A percentile compares a stretch with the other conserved stretches of the same genome.
Conservation (phyloP, 2,329 filamentous ascomycete species). For the Neophaeococcomyces aloes region DNA sequence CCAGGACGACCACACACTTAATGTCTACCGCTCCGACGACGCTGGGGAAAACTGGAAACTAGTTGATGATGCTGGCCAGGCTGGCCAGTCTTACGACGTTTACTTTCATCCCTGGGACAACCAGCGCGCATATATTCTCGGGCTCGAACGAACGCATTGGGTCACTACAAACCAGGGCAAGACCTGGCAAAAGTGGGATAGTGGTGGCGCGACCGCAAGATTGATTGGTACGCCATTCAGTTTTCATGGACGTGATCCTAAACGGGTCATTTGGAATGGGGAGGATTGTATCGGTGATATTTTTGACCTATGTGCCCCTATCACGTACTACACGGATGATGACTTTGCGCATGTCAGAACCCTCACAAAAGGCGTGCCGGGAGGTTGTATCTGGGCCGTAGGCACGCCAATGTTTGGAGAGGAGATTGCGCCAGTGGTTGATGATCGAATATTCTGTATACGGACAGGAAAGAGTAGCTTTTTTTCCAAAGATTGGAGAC, state of each 20-base stretch:
- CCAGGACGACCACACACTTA: constrained; percentile 53
- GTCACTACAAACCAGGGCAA: constrained; percentile 73
- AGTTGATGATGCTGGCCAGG: constrained; percentile 50
- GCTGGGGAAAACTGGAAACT: constrained; percentile 67
- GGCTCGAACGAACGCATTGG: constrained; percentile 60
- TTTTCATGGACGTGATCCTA: constrained; percentile 74
- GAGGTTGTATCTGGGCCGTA: constrained; percentile 81
- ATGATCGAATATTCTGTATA: constrained; percentile 68
- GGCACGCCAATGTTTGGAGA: constrained; percentile 55
- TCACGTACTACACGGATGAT: constrained; percentile 66
- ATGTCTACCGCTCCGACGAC: constrained; percentile 67
- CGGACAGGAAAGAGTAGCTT: constrained; percentile 61
- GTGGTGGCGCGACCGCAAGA: constrained; percentile 34
- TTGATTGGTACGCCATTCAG: constrained; percentile 44
- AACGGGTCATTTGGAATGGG: constrained; percentile 77
- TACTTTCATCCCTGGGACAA: constrained; percentile 69
- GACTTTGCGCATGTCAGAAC: constrained; percentile 62
- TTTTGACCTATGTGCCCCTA: constrained; percentile 47
- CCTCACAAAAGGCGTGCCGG: constrained; percentile 50
- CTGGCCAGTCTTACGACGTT: constrained; percentile 53
- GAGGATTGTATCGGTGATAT: constrained; percentile 52
- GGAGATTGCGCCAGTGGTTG: constrained; percentile 48
- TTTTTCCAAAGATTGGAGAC: constrained; percentile 61
- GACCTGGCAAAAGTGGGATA: constrained; percentile 63
- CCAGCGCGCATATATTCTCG: constrained; percentile 70